Percentiles rank a stretch among this genome's conserved stretches.
phyloP scores from a whole-genome alignment of 2,329 filamentous ascomycete species.

The Akanthomyces uredinophilus region DNA sequence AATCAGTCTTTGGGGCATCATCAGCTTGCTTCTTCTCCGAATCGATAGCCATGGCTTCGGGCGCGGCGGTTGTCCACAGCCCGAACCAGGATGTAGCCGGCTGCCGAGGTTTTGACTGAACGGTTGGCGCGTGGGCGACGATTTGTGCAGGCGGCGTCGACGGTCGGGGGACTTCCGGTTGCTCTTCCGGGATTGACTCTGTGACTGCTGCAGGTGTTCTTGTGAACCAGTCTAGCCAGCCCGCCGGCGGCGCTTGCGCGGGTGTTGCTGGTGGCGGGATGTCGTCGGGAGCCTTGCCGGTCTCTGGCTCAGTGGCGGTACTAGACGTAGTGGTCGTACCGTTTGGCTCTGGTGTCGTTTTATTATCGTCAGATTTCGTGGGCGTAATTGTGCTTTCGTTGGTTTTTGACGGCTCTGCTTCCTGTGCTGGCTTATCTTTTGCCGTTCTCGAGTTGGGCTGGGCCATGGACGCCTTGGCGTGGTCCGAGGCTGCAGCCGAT shows the following conservation, averaged over 20 bases:
- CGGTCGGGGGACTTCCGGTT: constrained; percentile 16
- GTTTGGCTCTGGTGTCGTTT: neutral
- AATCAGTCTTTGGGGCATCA: constrained; percentile 24
- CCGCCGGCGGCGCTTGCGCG: constrained; percentile 25
- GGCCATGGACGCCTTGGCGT: constrained; percentile 16
- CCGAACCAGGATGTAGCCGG: constrained; percentile 34
- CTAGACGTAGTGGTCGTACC: neutral
- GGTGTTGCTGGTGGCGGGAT: neutral
- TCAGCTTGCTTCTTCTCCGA: constrained; percentile 17
- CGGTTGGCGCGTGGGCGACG: constrained; percentile 6
- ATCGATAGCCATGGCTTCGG: constrained; percentile 15
- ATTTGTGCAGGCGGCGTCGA: constrained; percentile 22
- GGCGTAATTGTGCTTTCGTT: neutral
- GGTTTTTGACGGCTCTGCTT: neutral
- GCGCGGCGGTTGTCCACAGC: constrained; percentile 30
- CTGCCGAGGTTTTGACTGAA: constrained; percentile 17
- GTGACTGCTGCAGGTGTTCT: constrained; percentile 24
- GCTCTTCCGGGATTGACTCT: constrained; percentile 1
- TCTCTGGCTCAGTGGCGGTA: neutral
- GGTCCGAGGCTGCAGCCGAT: constrained; percentile 2
- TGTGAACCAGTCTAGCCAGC: constrained; percentile 53
- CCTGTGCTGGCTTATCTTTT: neutral
- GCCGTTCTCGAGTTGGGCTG: neutral
- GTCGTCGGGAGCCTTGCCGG: neutral
- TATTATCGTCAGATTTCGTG: neutral